Evolutionary conservation across 2,329 filamentous ascomycete genomes (phyloP).

Genomic region (Colletotrichum godetiae): DNA sequence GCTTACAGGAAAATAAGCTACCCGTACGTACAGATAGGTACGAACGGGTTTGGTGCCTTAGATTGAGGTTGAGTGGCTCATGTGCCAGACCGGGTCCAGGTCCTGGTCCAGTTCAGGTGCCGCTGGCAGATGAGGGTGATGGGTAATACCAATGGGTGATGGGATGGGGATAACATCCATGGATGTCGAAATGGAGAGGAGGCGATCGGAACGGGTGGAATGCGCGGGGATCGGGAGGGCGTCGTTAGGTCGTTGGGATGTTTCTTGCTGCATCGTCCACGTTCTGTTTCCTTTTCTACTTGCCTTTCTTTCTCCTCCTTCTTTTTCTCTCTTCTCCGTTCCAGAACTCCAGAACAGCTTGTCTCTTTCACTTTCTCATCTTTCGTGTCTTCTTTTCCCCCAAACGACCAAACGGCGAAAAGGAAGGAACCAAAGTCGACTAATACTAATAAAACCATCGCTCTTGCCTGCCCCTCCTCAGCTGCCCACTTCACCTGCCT

Average conservation of each 20-base stretch:
- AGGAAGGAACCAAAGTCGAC: not conserved
- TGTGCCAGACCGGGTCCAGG: not conserved
- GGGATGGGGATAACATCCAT: not conserved
- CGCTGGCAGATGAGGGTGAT: constrained; percentile 6
- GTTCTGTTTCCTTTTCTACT: not conserved
- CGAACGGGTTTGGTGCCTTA: not conserved
- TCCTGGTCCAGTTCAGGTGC: constrained; percentile 1
- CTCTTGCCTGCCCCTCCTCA: not conserved
- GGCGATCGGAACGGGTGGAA: constrained; percentile 34
- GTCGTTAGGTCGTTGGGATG: constrained; percentile 12
- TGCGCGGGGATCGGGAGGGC: constrained; percentile 32
- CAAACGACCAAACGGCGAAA: not conserved
- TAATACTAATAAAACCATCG: not conserved
- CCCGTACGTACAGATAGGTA: not conserved
- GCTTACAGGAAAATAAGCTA: not conserved
- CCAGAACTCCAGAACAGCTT: not conserved
- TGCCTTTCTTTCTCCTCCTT: not conserved
- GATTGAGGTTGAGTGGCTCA: not conserved
- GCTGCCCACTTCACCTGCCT: not conserved
- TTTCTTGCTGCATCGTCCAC: constrained; percentile 1
- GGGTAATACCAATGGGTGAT: not conserved
- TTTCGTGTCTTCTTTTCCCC: not conserved
- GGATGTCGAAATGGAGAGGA: constrained; percentile 6
- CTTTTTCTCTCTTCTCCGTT: not conserved
- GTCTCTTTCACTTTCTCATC: not conserved